phyloP scores from a whole-genome alignment of 75 land plant genomes.

The Pinus albicaulis region DNA sequence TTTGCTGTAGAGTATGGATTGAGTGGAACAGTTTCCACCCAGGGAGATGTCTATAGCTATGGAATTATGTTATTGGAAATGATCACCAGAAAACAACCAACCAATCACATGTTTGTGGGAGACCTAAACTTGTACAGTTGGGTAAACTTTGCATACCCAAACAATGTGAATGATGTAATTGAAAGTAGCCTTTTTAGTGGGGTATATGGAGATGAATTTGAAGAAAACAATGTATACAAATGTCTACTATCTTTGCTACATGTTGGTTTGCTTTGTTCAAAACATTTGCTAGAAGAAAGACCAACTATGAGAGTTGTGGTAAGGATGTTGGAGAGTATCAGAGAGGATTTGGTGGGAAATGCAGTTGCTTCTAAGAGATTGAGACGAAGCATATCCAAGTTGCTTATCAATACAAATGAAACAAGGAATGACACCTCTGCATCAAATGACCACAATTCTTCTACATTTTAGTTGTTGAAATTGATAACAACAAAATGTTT shows the following conservation, averaged over 20 bases:
- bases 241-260: background rate
- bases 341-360: background rate
- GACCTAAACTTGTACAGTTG: background rate
- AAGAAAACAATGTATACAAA: background rate
- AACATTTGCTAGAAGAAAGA: constrained; percentile 21
- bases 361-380: background rate
- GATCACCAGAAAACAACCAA: constrained; percentile 10
- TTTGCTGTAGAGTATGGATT: constrained; percentile 22
- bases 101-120: background rate
- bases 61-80: constrained; percentile 30
- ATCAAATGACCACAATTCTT: background rate
- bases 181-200: background rate
- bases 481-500: too few species aligned
- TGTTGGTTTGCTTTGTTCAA: constrained; percentile 26
- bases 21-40: constrained; percentile 11
- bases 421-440: background rate
- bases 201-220: background rate
- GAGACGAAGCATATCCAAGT: background rate
- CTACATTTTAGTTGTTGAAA: too few species aligned
- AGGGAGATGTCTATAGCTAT: constrained; percentile 31
- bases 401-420: background rate
- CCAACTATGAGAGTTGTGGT: constrained; percentile 38
- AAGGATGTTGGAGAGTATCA: background rate
- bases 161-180: background rate
- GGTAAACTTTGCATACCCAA: background rate